A percentile compares a stretch with the other conserved stretches of the same genome.
These are phyloP conservation scores for Trichoderma harzianum DNA, from an alignment of 2,329 filamentous ascomycete genomes.

Conservation along the genomic window DNA sequence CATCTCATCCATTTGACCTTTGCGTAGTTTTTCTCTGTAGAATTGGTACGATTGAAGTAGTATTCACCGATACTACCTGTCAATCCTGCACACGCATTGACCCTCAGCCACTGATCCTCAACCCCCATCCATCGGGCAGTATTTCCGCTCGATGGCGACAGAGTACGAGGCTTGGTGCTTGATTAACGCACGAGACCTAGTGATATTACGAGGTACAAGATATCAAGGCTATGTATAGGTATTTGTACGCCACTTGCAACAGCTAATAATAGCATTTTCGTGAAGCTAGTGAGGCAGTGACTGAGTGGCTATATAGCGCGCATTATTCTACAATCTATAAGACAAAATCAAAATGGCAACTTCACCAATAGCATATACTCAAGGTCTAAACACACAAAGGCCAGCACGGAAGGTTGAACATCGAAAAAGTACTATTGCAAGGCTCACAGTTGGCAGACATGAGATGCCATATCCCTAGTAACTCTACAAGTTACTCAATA, in stretches of 20 bases:
- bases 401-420: neutral
- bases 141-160: neutral
- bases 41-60: too few relatives aligned
- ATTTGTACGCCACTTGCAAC: neutral
- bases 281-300: neutral
- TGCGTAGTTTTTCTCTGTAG: neutral
- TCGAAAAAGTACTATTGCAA: slow-evolving; percentile 18
- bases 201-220: neutral
- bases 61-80: neutral
- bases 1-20: neutral
- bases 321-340: neutral
- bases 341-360: neutral
- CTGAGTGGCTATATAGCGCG: neutral
- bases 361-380: neutral
- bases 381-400: neutral
- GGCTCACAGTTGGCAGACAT: neutral
- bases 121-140: neutral
- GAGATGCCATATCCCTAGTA: slow-evolving; percentile 11
- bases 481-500: slow-evolving; percentile 12
- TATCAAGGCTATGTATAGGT: too few relatives aligned
- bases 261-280: neutral
- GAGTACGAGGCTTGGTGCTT: neutral
- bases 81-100: neutral
- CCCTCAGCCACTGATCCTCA: neutral
- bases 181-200: neutral